phyloP scores from a whole-genome alignment of 306 rosid genomes.

The Betula pendula region DNA sequence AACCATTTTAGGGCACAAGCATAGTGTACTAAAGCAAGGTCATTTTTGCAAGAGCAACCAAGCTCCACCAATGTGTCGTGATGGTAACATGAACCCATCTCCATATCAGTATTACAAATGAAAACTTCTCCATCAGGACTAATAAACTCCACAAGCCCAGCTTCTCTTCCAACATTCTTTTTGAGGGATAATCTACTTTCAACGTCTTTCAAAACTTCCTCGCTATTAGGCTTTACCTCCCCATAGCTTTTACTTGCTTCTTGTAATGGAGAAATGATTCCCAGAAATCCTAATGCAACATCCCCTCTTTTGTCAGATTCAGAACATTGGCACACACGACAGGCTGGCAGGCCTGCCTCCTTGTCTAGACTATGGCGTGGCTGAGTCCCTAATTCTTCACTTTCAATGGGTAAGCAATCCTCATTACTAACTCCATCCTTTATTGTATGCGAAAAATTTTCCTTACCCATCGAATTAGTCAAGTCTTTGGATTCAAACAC shows the following conservation, averaged over 20 bases:
- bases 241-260: constrained; percentile 35
- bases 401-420: constrained; percentile 39
- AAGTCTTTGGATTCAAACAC: constrained; percentile 25
- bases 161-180: constrained; percentile 42
- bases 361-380: constrained; percentile 57
- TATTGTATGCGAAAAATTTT: constrained; percentile 31
- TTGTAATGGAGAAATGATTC: constrained; percentile 47
- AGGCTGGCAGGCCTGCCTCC: constrained; percentile 51
- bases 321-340: constrained; percentile 95
- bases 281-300: constrained; percentile 67
- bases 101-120: constrained; percentile 71
- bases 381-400: constrained; percentile 48
- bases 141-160: constrained; percentile 67
- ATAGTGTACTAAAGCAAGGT: constrained; percentile 89
- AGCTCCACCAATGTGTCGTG: constrained; percentile 74
- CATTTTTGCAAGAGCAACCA: constrained; percentile 95
- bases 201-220: constrained; percentile 26
- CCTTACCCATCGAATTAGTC: constrained; percentile 44
- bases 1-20: constrained; percentile 98
- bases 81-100: constrained; percentile 59
- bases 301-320: constrained; percentile 93
- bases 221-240: constrained; percentile 38
- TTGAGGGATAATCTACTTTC: constrained; percentile 25
- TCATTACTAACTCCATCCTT: constrained; percentile 40
- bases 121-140: constrained; percentile 92